A percentile compares a stretch with the other conserved stretches of the same genome.
Conservation (phyloP, 2,329 filamentous ascomycete species). For the Fusarium nodosum region DNA sequence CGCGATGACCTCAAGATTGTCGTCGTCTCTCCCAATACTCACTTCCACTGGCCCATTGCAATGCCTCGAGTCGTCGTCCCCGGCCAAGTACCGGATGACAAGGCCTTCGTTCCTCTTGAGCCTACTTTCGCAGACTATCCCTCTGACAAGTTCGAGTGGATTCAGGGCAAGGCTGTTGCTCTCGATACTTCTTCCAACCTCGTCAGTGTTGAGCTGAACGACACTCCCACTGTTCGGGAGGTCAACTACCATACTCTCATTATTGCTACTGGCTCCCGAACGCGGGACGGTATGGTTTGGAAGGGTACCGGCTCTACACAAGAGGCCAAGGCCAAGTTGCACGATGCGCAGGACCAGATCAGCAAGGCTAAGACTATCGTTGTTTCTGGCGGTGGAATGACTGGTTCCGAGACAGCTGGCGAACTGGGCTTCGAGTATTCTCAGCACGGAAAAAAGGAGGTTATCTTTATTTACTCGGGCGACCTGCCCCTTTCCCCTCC, state of each 20-base stretch:
- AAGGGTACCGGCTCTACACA: conserved; percentile 61
- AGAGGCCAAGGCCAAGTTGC: conserved; percentile 58
- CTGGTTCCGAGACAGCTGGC: conserved; percentile 65
- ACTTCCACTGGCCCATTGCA: conserved; percentile 65
- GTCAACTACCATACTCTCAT: conserved; percentile 67
- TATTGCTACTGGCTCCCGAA: conserved; percentile 66
- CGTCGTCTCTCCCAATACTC: conserved; percentile 62
- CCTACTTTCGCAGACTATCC: conserved; percentile 65
- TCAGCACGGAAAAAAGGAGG: conserved; percentile 59
- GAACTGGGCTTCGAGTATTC: conserved; percentile 65
- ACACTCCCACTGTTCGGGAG: conserved; percentile 50
- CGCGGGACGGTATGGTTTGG: conserved; percentile 62
- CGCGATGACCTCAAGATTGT: conserved; percentile 59
- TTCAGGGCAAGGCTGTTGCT: conserved; percentile 62
- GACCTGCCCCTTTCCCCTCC: conserved; percentile 56
- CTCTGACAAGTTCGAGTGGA: conserved; percentile 63
- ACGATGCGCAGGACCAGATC: conserved; percentile 56
- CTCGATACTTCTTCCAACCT: conserved; percentile 59
- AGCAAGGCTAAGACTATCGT: conserved; percentile 62
- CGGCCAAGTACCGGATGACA: conserved; percentile 60
- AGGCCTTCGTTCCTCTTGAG: conserved; percentile 54
- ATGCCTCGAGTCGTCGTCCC: conserved; percentile 63
- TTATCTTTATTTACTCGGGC: conserved; percentile 59
- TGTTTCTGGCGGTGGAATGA: conserved; percentile 65
- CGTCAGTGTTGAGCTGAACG: conserved; percentile 58